Conservation (phyloP, 2,329 filamentous ascomycete genomes). For the Fusarium veterinarium region DNA sequence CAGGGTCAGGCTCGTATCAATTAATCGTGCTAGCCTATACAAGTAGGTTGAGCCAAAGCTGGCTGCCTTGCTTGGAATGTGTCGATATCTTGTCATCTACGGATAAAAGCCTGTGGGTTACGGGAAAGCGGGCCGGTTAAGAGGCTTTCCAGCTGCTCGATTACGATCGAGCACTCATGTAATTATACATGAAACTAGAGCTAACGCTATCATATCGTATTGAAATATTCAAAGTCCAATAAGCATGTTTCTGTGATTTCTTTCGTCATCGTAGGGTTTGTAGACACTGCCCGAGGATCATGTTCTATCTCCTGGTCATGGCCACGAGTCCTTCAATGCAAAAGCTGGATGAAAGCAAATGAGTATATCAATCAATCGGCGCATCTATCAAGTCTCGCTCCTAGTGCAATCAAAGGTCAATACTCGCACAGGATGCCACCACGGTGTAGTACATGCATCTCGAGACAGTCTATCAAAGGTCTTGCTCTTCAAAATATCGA, state of each 20-base stretch:
- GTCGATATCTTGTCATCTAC: neutral
- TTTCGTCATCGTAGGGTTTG: neutral
- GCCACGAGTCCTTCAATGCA: neutral
- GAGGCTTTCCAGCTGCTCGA: neutral
- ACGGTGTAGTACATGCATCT: neutral
- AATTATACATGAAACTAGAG: neutral
- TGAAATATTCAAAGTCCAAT: neutral
- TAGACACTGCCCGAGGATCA: neutral
- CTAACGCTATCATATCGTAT: neutral
- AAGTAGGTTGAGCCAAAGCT: slow-evolving; percentile 1
- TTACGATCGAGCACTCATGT: neutral
- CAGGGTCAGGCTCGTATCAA: slow-evolving; percentile 10
- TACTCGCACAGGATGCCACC: neutral
- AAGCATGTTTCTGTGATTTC: neutral
- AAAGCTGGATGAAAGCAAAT: neutral
- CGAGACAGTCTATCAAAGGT: slow-evolving; percentile 27
- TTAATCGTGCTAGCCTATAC: neutral
- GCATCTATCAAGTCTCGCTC: slow-evolving; percentile 15
- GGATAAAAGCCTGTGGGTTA: neutral
- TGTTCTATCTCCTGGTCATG: neutral
- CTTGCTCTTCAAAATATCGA: slow-evolving; percentile 20
- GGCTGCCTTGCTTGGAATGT: neutral
- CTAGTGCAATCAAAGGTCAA: neutral
- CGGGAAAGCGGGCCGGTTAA: slow-evolving; percentile 19
- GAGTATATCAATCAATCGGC: neutral